Base-by-base conservation (phyloP, 2,329 filamentous ascomycete species). In the Ophiostoma sp. region DNA sequence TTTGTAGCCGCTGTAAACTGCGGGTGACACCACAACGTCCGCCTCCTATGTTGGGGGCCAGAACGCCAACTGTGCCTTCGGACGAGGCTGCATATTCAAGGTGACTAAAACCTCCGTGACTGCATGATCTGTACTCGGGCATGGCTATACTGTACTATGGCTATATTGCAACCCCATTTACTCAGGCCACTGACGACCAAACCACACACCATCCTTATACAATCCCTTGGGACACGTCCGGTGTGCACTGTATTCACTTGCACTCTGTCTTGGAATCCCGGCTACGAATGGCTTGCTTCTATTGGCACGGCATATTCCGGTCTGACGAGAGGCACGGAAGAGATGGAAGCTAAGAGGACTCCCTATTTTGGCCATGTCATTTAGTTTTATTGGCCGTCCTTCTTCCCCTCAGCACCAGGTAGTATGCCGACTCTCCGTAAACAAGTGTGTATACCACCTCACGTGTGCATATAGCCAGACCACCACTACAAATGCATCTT, bases 291-390 rank as follows among this genome's bases (percentile, higher is more conserved):
- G 3, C n/a, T 13, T 27, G 8, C 11, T 57, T 3, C 60, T 36
- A 36, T 39, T 64, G 33, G 60, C 33, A 64, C 60, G 33, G 60
- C 33, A 23, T 64, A 11, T 64, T 64, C 60, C 60, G 60, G 60
- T 36, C 17, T n/a, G 60, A n/a, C 17, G 20, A n/a, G 10, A 35
- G 8, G 27, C 15, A 33, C 57, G 57, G 57, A 33, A 62, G 57
- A 33, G 27, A 33, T 62, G 57, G 57, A 36, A n/a, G 60, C 60
- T 35, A 64, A 57, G n/a, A 57, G 52, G 39, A 31, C 44, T 48
- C 27, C 27, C 52, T 27, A 57, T 35, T 62, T 17, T 35, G 13
- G 31, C 6, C 57, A 62, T 27, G 52, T 15, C 15, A 41, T 1
- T 41, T 3, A 13, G n/a, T n/a, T n/a, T 3, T 41, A 57, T 31